Base-by-base conservation (phyloP, 371 early-diverging fungal species). In the Lichtheimia hyalospora region DNA sequence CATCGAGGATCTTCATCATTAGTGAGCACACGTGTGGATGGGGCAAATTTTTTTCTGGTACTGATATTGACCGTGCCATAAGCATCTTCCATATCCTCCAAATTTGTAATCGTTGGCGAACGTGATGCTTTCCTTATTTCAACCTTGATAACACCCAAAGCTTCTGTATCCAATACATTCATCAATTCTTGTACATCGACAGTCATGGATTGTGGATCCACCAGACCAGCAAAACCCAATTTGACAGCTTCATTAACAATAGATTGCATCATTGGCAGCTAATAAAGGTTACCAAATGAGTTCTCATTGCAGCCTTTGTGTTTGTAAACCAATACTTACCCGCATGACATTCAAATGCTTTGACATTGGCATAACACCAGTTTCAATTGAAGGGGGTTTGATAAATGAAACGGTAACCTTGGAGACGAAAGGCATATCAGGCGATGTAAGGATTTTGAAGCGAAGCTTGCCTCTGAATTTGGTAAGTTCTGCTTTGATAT, bases 281-380 rank as follows among this genome's bases (percentile, higher is more conserved):
- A 34, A 18, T 20, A 24, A 34, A 28, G 1, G 39, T n/a, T 49
- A n/a, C n/a, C 18, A 6, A 27, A 56, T n/a, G 20, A 56, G 20
- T 15, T 3, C 14, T 16, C 27, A 43, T 25, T 27, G 20, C 10
- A 48, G 8, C 6, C 21, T 34, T n/a, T n/a, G n/a, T n/a, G n/a
- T n/a, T n/a, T 14, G 27, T n/a, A 41, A 7, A 8, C 25, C 6
- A 7, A 7, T 15, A 23, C 48, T 57, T 66, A 70, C 70, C 23
- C 62, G 52, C 74, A 74, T 74, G 13, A 74, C 57, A 48, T 74
- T 74, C 57, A 74, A 54, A 39, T 67, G 60, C 44, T 70, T 65
- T 3, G 68, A 60, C 15, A 74, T 18, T 14, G 74, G 74, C 74
- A 74, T 74, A 1, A 74, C 74, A 41, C 66, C 63, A 5, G 74